Percentiles rank a stretch among this genome's conserved stretches.
These are phyloP conservation scores for Fusarium sp. DNA, from an alignment of 2,329 filamentous ascomycete species.

Conservation along the genomic window DNA sequence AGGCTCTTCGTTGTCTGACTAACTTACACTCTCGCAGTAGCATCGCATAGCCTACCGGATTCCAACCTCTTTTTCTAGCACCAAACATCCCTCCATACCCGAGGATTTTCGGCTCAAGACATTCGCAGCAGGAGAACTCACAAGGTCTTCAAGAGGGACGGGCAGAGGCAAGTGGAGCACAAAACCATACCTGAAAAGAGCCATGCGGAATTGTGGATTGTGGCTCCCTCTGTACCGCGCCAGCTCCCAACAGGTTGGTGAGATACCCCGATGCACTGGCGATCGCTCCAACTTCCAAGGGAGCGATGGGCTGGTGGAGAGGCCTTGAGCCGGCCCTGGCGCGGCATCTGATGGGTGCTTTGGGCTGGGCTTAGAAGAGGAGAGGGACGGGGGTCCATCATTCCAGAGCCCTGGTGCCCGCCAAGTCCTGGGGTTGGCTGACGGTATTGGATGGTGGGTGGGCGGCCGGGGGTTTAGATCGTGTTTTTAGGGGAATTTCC, in stretches of 20 bases:
- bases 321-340: slow-evolving; percentile 37
- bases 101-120: slow-evolving; percentile 33
- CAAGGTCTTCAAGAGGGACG: slow-evolving; percentile 9
- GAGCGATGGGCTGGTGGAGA: slow-evolving; percentile 28
- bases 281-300: slow-evolving; percentile 42
- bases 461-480: slow-evolving; percentile 37
- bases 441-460: slow-evolving; percentile 38
- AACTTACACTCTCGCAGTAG: slow-evolving; percentile 7
- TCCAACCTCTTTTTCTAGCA: neutral
- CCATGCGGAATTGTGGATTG: slow-evolving; percentile 42
- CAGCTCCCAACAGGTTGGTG: slow-evolving; percentile 44
- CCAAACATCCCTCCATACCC: slow-evolving; percentile 4
- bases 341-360: slow-evolving; percentile 20
- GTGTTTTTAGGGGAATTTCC: slow-evolving; percentile 39
- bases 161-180: slow-evolving; percentile 29
- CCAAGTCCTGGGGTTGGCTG: slow-evolving; percentile 39
- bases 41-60: neutral
- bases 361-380: slow-evolving; percentile 18
- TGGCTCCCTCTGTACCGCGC: slow-evolving; percentile 16
- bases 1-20: slow-evolving; percentile 2
- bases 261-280: slow-evolving; percentile 46
- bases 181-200: slow-evolving; percentile 22
- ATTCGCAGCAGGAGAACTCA: slow-evolving; percentile 5
- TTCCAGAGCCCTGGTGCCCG: slow-evolving; percentile 46
- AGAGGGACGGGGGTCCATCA: slow-evolving; percentile 38